Evolutionary conservation across 805 yeast genomes (phyloP), one percentile per base, ranked within the genome.

Genomic region (Metschnikowia peoriensis): DNA sequence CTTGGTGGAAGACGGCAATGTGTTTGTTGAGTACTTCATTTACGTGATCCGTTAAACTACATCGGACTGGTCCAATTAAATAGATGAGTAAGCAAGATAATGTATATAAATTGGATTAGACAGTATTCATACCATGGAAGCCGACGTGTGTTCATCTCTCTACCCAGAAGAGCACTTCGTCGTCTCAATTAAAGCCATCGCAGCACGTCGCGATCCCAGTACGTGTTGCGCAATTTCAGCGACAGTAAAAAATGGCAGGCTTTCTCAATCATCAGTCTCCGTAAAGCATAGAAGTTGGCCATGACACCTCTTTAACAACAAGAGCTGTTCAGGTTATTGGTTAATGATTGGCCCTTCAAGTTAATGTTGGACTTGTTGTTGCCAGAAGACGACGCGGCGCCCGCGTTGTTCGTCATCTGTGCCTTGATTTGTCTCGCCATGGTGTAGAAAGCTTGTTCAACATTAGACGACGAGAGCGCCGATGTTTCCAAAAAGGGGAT

Each of bases 371-470:
- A 80, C 70, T 85, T 86, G 58, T 78, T 80, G 61, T 64, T 75
- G 64, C 62, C 61, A 34, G 66, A 60, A 27, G 62, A 58, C 22
- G 63, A 59, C 34, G 57, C 58, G 11, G 74, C 71, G 54, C 76
- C 79, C 61, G 75, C 81, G 66, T 81, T 73, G 60, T 77, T 85
- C 41, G 93, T 86, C 89, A 94, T 90, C 68, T 91, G 91, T 59
- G 96, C 94, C 79, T 94, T 94, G 69, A 94, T 94, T 72, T 94
- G 97, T 72, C 96, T 88, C 10, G 98, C 96, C 99, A 94, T 94
- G 61, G 97, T 91, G 79, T 89, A 85, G 77, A 94, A 94, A 11
- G 98, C 98, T 73, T 94, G 97, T 72, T 94, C 99, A 62, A 94
- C 99, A 68, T 94, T 94, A 53, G 97, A 90, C 37, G 97, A 88